Percentiles rank a stretch among this genome's conserved stretches.
phyloP scores from a whole-genome alignment of 2,329 filamentous ascomycete species.

The Apiospora koreana region DNA sequence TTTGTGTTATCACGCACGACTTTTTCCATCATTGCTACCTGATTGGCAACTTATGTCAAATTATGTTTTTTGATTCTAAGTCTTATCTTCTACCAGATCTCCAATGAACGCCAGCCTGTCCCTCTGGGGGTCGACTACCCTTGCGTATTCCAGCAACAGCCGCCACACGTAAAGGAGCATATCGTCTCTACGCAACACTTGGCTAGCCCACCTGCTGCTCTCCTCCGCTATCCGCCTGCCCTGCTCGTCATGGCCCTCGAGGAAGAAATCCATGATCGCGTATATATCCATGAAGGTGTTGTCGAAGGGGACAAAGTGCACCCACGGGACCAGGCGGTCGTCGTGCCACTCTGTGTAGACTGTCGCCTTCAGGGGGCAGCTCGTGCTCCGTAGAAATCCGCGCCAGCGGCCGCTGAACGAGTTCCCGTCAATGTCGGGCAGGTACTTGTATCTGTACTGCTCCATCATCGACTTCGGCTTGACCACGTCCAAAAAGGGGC shows the following conservation, averaged over 20 bases:
- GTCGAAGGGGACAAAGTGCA: constrained; percentile 72
- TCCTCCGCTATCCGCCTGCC: constrained; percentile 60
- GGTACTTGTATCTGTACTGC: constrained; percentile 62
- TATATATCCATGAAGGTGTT: constrained; percentile 69
- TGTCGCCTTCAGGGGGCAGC: constrained; percentile 69
- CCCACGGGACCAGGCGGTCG: constrained; percentile 68
- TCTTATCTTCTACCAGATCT: constrained; percentile 32
- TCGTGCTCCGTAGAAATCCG: constrained; percentile 64
- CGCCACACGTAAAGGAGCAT: constrained; percentile 69
- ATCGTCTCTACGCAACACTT: constrained; percentile 64
- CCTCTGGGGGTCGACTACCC: constrained; percentile 42
- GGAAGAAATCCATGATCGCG: constrained; percentile 65
- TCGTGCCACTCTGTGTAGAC: constrained; percentile 78
- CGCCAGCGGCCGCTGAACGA: constrained; percentile 63
- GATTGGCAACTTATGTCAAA: too few species aligned
- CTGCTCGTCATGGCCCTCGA: constrained; percentile 46
- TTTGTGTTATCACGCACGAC: not conserved
- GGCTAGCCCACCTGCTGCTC: constrained; percentile 62
- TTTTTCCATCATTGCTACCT: not conserved
- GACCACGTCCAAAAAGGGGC: constrained; percentile 35
- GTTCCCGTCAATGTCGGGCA: constrained; percentile 71
- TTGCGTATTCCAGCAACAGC: constrained; percentile 58
- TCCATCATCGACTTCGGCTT: constrained; percentile 43
- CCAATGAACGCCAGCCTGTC: constrained; percentile 45
- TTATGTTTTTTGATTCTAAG: not conserved